Evolutionary conservation across 352 stramenopile genomes (phyloP).

Genomic region (Pythium volutum): DNA sequence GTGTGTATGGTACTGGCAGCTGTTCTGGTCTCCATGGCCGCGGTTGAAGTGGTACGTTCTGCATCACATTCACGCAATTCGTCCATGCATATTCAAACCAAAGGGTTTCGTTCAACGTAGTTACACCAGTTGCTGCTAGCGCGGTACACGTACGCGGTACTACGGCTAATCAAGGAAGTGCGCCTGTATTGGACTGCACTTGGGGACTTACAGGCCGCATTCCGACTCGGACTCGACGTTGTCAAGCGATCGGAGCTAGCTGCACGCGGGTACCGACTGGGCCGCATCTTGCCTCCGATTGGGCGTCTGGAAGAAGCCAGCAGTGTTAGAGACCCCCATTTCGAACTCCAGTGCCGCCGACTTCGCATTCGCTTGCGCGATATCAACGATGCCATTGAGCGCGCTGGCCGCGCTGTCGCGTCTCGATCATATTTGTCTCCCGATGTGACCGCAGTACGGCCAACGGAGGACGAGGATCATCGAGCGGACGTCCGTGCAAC

Average conservation of each 20-base stretch:
- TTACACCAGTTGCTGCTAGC: constrained; percentile 4
- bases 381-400: constrained; percentile 47
- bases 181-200: not conserved
- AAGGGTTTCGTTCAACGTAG: not conserved
- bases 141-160: not conserved
- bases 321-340: constrained; percentile 5
- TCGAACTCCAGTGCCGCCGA: constrained; percentile 35
- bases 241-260: constrained; percentile 63
- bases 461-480: no score
- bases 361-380: constrained; percentile 37
- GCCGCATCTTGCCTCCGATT: constrained; percentile 43
- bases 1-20: not conserved
- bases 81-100: not conserved
- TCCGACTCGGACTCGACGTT: constrained; percentile 33
- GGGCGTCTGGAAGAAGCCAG: constrained; percentile 43
- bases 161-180: not conserved
- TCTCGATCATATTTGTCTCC: not conserved
- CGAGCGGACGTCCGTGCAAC: constrained; percentile 5
- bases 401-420: not conserved
- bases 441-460: not conserved
- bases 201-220: constrained; percentile 23
- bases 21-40: not conserved
- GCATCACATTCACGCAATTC: not conserved
- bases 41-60: not conserved
- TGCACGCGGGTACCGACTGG: constrained; percentile 49